A percentile compares a stretch with the other conserved stretches of the same genome.
phyloP scores from a whole-genome alignment of 2,329 filamentous ascomycete species.

The Ophiostoma ulmi region DNA sequence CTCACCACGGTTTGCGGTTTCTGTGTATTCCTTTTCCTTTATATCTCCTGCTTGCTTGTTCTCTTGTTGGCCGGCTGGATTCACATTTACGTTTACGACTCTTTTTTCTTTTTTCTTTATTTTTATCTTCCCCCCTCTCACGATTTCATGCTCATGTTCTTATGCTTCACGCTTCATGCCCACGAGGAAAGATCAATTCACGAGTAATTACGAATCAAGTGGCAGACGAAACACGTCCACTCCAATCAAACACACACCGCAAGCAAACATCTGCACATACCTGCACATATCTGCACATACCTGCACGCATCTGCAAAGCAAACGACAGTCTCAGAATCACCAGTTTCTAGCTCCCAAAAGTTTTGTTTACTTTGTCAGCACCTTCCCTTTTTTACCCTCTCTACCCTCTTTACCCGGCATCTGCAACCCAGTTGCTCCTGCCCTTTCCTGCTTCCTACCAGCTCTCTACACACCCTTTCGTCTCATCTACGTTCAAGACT shows the following conservation, averaged over 20 bases:
- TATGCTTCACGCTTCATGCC: conserved; percentile 9
- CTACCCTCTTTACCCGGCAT: not conserved
- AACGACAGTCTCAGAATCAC: conserved; percentile 11
- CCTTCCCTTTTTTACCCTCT: not conserved
- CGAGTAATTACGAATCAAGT: conserved; percentile 5
- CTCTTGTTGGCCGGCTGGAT: not conserved
- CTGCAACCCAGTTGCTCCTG: not conserved
- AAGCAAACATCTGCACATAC: not conserved
- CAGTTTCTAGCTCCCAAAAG: not conserved
- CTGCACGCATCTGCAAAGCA: not conserved
- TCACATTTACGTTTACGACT: not conserved
- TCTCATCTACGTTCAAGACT: conserved; percentile 17
- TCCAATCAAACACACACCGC: not conserved
- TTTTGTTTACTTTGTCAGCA: conserved; percentile 5
- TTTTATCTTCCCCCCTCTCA: conserved; percentile 6
- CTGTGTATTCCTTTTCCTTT: not conserved
- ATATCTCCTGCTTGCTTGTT: conserved; percentile 16
- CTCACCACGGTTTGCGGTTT: conserved; percentile 10
- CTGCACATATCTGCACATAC: not conserved
- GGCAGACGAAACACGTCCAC: not conserved
- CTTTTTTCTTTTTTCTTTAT: not conserved
- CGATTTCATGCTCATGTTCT: conserved; percentile 12
- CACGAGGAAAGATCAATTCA: conserved; percentile 6
- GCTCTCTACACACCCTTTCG: not conserved
- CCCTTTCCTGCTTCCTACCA: not conserved